Evolutionary conservation across 345 rosid species (phyloP).

Genomic region (Ceriops tagal): DNA sequence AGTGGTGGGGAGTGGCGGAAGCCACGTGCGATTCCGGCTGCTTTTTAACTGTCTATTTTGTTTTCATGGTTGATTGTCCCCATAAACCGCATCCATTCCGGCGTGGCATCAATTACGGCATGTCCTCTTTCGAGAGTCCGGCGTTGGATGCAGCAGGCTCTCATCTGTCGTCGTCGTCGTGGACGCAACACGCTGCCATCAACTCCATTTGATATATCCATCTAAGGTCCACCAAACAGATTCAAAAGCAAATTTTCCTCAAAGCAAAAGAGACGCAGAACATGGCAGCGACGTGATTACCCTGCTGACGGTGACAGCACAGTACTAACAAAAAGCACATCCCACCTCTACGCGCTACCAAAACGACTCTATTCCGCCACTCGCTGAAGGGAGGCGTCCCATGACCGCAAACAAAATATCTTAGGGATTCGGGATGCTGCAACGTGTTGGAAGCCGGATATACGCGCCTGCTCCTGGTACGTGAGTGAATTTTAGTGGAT

Average conservation of each 20-base stretch:
- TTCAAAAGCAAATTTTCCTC: neutral
- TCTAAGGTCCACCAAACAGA: neutral
- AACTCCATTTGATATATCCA: constrained; percentile 16
- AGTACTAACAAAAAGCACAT: neutral
- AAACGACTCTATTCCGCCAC: neutral
- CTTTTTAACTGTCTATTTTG: neutral
- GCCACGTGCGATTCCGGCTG: constrained; percentile 10
- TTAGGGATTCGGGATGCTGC: no score
- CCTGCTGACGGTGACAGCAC: constrained; percentile 21
- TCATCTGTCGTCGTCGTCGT: neutral
- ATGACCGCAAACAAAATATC: no score
- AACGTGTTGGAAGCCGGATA: no score
- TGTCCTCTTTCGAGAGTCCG: constrained; percentile 16
- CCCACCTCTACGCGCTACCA: neutral
- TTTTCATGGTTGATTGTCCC: constrained; percentile 17
- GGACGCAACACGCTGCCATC: constrained; percentile 24
- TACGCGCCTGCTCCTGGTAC: no score
- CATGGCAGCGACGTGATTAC: constrained; percentile 24
- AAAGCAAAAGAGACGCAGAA: neutral
- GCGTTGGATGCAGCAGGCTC: constrained; percentile 26
- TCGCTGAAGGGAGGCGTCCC: neutral
- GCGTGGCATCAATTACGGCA: neutral
- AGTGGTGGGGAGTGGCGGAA: neutral
- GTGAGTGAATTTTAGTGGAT: no score
- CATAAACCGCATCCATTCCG: no score